Evolutionary conservation across 2,329 filamentous ascomycete species (phyloP).

Genomic region (Cordyceps javanica): DNA sequence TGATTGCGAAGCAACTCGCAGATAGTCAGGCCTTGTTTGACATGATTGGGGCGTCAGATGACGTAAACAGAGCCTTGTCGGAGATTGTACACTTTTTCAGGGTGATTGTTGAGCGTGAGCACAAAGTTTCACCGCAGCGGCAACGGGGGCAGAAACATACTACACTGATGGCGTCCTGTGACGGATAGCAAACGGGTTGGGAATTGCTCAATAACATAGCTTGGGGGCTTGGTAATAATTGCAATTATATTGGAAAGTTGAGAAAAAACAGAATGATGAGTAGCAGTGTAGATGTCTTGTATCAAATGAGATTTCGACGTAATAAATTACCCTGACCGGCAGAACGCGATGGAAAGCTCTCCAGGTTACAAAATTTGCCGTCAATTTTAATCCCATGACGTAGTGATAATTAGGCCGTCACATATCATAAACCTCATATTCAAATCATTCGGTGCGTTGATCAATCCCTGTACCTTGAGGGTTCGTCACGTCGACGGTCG

Average conservation of each 20-base stretch:
- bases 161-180: background rate
- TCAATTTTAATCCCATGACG: background rate
- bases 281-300: background rate
- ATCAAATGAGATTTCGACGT: background rate
- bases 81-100: conserved; percentile 51
- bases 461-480: conserved; percentile 11
- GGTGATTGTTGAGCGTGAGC: conserved; percentile 43
- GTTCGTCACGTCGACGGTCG: conserved; percentile 11
- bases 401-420: background rate
- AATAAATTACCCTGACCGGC: background rate
- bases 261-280: too few relatives aligned
- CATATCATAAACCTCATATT: background rate
- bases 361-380: background rate
- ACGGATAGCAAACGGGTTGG: background rate
- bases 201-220: background rate
- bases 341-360: background rate
- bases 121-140: conserved; percentile 20
- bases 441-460: conserved; percentile 13
- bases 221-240: background rate
- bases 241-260: background rate
- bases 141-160: conserved; percentile 15
- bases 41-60: conserved; percentile 39
- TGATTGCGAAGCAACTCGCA: conserved; percentile 51
- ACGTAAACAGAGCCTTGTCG: conserved; percentile 39
- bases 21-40: conserved; percentile 47